A percentile compares a stretch with the other conserved stretches of the same genome.
These are phyloP conservation scores for Plantago rigida DNA, from an alignment of 305 asterid genomes.

Conservation along the genomic window DNA sequence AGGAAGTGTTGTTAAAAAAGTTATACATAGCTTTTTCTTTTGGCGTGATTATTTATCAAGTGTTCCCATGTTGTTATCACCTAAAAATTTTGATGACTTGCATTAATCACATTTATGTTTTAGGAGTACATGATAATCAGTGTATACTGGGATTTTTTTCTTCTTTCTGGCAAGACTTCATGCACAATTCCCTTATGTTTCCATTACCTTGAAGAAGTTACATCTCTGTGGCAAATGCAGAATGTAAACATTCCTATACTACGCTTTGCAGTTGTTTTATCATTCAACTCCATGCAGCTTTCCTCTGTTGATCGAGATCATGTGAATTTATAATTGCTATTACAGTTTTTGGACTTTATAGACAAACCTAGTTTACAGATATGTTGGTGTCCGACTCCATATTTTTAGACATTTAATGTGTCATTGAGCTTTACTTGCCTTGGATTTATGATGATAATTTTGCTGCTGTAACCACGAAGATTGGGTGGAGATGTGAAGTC, in stretches of 20 bases:
- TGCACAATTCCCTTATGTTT: no score
- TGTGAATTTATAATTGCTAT: neutral
- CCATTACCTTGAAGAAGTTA: no score
- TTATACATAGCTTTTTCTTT: no score
- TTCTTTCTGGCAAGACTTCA: no score
- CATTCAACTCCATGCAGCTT: neutral
- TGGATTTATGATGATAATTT: constrained; percentile 1
- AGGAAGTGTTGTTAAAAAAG: neutral
- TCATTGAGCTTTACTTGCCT: neutral
- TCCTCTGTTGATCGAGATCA: neutral
- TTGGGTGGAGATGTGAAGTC: constrained; percentile 11
- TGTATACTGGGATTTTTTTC: neutral
- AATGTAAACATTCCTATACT: neutral
- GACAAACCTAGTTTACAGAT: neutral
- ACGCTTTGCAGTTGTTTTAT: neutral
- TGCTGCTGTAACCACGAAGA: neutral
- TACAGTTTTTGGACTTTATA: neutral
- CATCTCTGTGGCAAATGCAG: no score
- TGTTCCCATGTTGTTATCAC: neutral
- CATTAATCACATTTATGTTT: neutral
- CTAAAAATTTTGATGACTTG: constrained; percentile 3
- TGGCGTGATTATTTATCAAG: neutral
- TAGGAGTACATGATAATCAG: neutral
- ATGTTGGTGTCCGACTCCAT: neutral
- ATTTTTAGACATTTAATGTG: neutral